These are phyloP conservation scores for Asterionellopsis glacialis DNA, from an alignment of 108 stramenopile species.

Conservation along the genomic window DNA sequence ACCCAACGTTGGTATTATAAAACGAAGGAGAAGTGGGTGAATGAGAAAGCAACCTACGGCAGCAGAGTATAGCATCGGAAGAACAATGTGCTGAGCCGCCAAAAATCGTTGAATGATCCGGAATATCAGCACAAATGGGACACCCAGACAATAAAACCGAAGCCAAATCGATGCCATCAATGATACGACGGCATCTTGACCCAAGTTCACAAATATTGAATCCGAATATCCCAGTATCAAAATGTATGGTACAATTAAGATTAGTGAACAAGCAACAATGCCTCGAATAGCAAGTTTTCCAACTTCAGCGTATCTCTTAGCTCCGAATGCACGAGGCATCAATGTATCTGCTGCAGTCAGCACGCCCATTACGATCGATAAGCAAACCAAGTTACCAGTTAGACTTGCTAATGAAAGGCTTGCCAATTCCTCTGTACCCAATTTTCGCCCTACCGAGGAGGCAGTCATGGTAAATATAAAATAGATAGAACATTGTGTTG, in stretches of 20 bases:
- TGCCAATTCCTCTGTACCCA: conserved; percentile 37
- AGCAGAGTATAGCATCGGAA: conserved; percentile 23
- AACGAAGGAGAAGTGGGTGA: conserved; percentile 32
- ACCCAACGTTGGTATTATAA: conserved; percentile 22
- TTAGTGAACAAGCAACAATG: conserved; percentile 17
- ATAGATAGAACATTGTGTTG: conserved; percentile 31
- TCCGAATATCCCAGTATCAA: conserved; percentile 18
- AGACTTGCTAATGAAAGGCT: conserved; percentile 45
- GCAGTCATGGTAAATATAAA: conserved; percentile 43
- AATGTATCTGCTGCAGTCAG: conserved; percentile 42
- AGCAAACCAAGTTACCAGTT: conserved; percentile 47
- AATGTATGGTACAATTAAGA: conserved; percentile 29
- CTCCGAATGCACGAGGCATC: conserved; percentile 39
- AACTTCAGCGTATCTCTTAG: conserved; percentile 26
- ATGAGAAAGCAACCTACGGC: conserved; percentile 23
- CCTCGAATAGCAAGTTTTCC: conserved; percentile 38
- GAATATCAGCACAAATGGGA: conserved; percentile 31
- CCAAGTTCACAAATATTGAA: conserved; percentile 25
- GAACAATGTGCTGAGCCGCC: conserved; percentile 32
- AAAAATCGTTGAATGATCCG: conserved; percentile 38
- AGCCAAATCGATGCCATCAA: conserved; percentile 37
- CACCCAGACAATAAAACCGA: conserved; percentile 33
- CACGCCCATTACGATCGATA: conserved; percentile 36
- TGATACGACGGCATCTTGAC: conserved; percentile 34
- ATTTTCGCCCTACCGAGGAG: conserved; percentile 30